Conservation (phyloP, 1,139 yeast species). For the Yamadazyma epiphylla region DNA sequence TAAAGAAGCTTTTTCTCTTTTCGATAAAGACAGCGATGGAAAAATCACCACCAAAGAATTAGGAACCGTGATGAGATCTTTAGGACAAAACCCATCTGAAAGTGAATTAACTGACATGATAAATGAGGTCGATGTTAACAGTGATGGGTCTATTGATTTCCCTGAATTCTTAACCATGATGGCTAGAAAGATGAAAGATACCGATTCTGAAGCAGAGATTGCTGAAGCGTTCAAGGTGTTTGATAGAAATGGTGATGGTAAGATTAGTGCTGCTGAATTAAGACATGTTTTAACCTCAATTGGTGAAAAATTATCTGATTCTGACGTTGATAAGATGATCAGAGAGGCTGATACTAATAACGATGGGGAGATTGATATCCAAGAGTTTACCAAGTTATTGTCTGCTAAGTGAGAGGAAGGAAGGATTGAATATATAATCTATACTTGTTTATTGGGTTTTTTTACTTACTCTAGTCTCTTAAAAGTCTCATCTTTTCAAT, state of each 20-base stretch:
- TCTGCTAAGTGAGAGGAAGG: conserved; percentile 40
- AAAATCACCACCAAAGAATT: conserved; percentile 91
- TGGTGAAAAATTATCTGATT: conserved; percentile 93
- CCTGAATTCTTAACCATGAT: conserved; percentile 79
- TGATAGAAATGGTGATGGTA: conserved; percentile 93
- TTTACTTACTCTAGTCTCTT: neutral
- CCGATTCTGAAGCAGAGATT: conserved; percentile 94
- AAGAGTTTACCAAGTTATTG: conserved; percentile 84
- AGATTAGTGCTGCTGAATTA: conserved; percentile 92
- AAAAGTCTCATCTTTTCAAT: conserved; percentile 13
- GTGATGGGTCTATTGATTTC: conserved; percentile 92
- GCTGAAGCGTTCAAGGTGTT: conserved; percentile 97
- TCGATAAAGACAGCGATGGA: conserved; percentile 96
- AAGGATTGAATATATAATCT: neutral
- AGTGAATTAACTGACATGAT: conserved; percentile 94
- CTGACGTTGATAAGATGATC: conserved; percentile 95
- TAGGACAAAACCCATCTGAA: conserved; percentile 96
- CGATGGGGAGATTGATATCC: conserved; percentile 94
- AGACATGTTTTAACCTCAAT: conserved; percentile 95
- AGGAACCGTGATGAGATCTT: conserved; percentile 97
- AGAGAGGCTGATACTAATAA: conserved; percentile 94
- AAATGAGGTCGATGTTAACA: conserved; percentile 93
- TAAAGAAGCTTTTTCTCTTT: conserved; percentile 94
- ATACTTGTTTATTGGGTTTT: neutral
- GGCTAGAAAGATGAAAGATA: conserved; percentile 96